Evolutionary conservation across 371 early-diverging fungal genomes (phyloP).

Genomic region (Rhizopus arrhizus): DNA sequence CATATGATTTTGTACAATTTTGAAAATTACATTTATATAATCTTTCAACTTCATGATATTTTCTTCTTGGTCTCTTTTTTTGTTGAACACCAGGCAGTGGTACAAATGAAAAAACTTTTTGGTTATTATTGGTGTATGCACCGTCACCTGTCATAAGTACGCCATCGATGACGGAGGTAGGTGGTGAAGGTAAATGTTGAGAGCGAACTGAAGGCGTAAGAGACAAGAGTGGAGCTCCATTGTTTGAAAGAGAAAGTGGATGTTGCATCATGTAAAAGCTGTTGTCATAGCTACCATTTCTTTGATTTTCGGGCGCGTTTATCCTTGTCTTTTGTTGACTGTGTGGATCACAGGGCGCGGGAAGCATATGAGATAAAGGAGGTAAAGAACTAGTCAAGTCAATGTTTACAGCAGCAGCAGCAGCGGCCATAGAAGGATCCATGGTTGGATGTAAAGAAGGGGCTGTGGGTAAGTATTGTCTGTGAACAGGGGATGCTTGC

Average conservation of each 20-base stretch:
- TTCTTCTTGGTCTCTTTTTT: constrained; percentile 71
- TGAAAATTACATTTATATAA: constrained; percentile 66
- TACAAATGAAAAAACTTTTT: constrained; percentile 66
- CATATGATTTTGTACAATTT: constrained; percentile 69
- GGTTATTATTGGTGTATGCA: constrained; percentile 16
- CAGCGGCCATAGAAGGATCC: neutral
- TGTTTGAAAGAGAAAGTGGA: neutral
- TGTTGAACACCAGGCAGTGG: constrained; percentile 63
- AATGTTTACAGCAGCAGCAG: constrained; percentile 29
- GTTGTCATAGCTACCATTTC: neutral
- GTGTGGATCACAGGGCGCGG: neutral
- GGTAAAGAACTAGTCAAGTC: constrained; percentile 39
- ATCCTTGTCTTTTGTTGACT: neutral
- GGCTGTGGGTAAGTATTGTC: constrained; percentile 5
- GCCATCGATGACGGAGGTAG: constrained; percentile 30
- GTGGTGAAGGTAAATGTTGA: constrained; percentile 34
- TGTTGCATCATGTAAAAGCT: neutral
- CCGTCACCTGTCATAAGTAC: constrained; percentile 5
- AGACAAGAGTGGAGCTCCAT: neutral
- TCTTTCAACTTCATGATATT: constrained; percentile 73
- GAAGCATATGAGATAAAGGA: constrained; percentile 43
- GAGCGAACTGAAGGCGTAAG: neutral
- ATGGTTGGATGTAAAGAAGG: constrained; percentile 13
- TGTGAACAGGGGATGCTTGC: constrained; percentile 13
- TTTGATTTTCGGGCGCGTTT: neutral